Percentiles rank a stretch among this genome's conserved stretches.
Evolutionary conservation across 768 basidiomycete genomes (phyloP).

Genomic region (Trametes maxima): DNA sequence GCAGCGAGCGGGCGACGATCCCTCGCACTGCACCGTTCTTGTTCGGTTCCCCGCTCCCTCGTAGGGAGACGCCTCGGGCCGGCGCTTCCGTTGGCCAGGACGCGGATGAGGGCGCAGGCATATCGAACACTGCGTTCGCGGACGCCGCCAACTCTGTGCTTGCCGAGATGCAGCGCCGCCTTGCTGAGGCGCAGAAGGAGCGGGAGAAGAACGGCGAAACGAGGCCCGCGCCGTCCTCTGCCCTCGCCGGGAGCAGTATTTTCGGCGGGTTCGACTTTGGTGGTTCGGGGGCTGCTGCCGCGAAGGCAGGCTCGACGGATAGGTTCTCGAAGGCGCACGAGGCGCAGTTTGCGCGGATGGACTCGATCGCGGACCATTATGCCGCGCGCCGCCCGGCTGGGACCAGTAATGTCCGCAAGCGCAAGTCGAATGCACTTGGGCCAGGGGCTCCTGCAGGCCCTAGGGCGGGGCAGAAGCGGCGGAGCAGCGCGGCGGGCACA

Average conservation of each 20-base stretch:
- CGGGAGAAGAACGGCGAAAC: conserved; percentile 52
- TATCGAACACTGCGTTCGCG: conserved; percentile 68
- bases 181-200: conserved; percentile 45
- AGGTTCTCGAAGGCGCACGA: conserved; percentile 64
- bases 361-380: conserved; percentile 64
- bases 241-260: neutral
- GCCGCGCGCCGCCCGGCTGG: conserved; percentile 42
- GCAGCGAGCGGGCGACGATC: conserved; percentile 10
- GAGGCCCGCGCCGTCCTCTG: neutral
- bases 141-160: conserved; percentile 69
- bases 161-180: conserved; percentile 80
- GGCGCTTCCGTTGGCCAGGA: neutral
- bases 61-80: conserved; percentile 38
- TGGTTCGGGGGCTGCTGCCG: neutral
- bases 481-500: conserved; percentile 38
- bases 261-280: conserved; percentile 4
- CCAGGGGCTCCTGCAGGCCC: conserved; percentile 28
- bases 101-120: conserved; percentile 23
- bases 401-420: conserved; percentile 33
- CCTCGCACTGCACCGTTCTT: conserved; percentile 57
- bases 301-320: conserved; percentile 16
- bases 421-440: conserved; percentile 57
- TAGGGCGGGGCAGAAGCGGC: conserved; percentile 28
- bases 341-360: conserved; percentile 74
- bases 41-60: conserved; percentile 76